Conservation (phyloP, 192 early-diverging fungal genomes). For the Rhizoclosmatium sp. region DNA sequence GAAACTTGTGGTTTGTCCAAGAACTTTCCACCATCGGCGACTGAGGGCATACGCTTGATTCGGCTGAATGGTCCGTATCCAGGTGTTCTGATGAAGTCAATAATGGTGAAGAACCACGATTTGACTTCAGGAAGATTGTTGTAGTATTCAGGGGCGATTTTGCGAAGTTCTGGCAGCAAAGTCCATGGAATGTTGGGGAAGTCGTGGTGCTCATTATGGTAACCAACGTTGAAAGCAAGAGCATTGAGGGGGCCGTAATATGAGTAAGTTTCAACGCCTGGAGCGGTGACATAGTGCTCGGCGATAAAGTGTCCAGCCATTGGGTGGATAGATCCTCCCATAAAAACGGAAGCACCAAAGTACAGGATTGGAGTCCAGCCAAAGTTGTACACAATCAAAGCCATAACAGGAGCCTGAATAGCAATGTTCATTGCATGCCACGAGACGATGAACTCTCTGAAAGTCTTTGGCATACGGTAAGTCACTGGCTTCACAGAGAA, state of each 20-base stretch:
- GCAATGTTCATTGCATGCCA: constrained; percentile 57
- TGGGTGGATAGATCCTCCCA: constrained; percentile 90
- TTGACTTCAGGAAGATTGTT: constrained; percentile 82
- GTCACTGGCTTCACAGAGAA: constrained; percentile 42
- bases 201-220: constrained; percentile 99
- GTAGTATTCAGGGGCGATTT: constrained; percentile 90
- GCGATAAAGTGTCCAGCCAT: constrained; percentile 96
- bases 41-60: constrained; percentile 33
- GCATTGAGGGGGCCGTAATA: constrained; percentile 93
- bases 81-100: constrained; percentile 77
- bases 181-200: constrained; percentile 91
- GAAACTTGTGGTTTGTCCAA: neutral
- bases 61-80: constrained; percentile 75
- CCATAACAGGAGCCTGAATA: constrained; percentile 47
- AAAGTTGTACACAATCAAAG: constrained; percentile 44
- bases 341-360: constrained; percentile 47
- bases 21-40: constrained; percentile 12
- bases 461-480: constrained; percentile 38
- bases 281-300: constrained; percentile 95
- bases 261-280: constrained; percentile 95
- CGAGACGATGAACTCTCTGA: constrained; percentile 34
- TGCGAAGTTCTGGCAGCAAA: constrained; percentile 78
- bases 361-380: constrained; percentile 55
- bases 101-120: constrained; percentile 86
- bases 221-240: constrained; percentile 93